phyloP scores from a whole-genome alignment of 2,329 filamentous ascomycete species.

The Fusarium penzigii region DNA sequence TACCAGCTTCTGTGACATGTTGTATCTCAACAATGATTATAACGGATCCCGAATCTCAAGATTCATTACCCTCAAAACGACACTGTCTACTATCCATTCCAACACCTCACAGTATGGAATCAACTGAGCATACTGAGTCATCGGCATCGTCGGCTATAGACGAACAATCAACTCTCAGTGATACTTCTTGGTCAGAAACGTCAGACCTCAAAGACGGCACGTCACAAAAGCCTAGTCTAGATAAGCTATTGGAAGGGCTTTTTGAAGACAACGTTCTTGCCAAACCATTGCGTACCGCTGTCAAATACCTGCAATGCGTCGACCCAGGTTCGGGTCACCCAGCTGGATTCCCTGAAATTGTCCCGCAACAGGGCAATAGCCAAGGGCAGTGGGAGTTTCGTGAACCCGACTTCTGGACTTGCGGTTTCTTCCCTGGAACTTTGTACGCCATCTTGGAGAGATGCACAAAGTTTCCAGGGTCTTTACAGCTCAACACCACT shows the following conservation, averaged over 20 bases:
- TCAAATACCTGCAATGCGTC: background rate
- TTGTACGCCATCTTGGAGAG: slow-evolving; percentile 39
- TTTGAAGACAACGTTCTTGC: slow-evolving; percentile 7
- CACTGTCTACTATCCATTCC: no score
- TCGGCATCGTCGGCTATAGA: background rate
- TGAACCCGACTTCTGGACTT: slow-evolving; percentile 43
- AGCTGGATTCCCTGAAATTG: slow-evolving; percentile 33
- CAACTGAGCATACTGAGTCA: background rate
- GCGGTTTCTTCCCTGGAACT: slow-evolving; percentile 43
- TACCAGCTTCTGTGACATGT: no score
- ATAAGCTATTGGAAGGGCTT: background rate
- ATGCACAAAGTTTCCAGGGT: slow-evolving; percentile 30
- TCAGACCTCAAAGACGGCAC: background rate
- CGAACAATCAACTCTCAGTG: background rate
- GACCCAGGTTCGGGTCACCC: background rate
- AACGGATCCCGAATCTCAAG: no score
- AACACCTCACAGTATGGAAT: no score
- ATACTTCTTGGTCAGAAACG: background rate
- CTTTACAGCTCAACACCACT: background rate
- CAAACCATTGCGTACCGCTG: slow-evolving; percentile 4
- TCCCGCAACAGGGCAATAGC: slow-evolving; percentile 29
- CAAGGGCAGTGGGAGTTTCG: slow-evolving; percentile 30
- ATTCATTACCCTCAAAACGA: no score
- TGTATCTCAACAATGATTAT: no score
- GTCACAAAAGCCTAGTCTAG: background rate